phyloP scores from a whole-genome alignment of 495 filamentous ascomycete genomes.

The Amorphotheca resinae region DNA sequence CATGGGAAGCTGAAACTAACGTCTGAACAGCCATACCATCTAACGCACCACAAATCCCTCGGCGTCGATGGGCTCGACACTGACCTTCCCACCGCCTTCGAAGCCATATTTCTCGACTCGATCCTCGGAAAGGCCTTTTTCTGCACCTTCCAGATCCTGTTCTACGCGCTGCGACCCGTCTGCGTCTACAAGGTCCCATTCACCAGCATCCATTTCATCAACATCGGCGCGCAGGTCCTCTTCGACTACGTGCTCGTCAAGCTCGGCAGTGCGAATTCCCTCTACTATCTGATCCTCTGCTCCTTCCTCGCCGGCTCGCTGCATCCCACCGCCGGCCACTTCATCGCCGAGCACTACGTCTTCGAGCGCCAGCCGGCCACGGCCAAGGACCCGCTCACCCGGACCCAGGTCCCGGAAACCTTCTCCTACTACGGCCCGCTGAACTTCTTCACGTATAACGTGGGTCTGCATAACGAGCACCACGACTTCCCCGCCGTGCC shows the following conservation, averaged over 20 bases:
- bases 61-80: slow-evolving; percentile 94
- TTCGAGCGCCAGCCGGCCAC: slow-evolving; percentile 55
- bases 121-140: slow-evolving; percentile 97
- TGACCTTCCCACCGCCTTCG: slow-evolving; percentile 83
- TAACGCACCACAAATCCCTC: slow-evolving; percentile 98
- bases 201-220: slow-evolving; percentile 72
- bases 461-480: slow-evolving; percentile 95
- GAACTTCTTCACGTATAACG: slow-evolving; percentile 91
- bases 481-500: slow-evolving; percentile 97
- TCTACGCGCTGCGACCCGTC: slow-evolving; percentile 98
- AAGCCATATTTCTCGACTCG: slow-evolving; percentile 92
- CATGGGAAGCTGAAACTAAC: slow-evolving; percentile 8
- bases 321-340: slow-evolving; percentile 93
- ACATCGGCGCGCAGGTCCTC: slow-evolving; percentile 58
- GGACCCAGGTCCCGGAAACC: slow-evolving; percentile 71
- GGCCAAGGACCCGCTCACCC: slow-evolving; percentile 46
- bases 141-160: slow-evolving; percentile 98
- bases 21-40: slow-evolving; percentile 68
- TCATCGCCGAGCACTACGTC: slow-evolving; percentile 99
- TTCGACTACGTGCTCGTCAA: slow-evolving; percentile 66
- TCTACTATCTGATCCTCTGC: slow-evolving; percentile 72
- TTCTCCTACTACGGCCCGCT: slow-evolving; percentile 93
- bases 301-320: slow-evolving; percentile 89
- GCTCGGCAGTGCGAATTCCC: slow-evolving; percentile 39
- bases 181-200: slow-evolving; percentile 82